A percentile compares a stretch with the other conserved stretches of the same genome.
Evolutionary conservation across 164 flowering plant species (phyloP).

Genomic region (Chimonanthus praecox): DNA sequence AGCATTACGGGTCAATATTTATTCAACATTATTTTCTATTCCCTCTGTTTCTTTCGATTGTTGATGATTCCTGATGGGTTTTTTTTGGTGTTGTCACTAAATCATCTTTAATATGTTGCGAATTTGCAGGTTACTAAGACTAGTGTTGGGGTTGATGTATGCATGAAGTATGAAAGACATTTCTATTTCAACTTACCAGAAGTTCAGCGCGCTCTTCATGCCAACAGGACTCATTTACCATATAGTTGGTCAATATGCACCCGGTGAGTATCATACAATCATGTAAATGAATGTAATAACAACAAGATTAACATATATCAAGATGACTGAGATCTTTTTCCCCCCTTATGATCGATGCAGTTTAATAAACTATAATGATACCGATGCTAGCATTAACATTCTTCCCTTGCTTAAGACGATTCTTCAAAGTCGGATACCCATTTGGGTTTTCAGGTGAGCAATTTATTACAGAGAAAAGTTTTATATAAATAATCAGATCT

Average conservation of each 20-base stretch:
- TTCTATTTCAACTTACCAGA: constrained; percentile 86
- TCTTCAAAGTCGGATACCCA: constrained; percentile 43
- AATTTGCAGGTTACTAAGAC: constrained; percentile 69
- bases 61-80: background rate
- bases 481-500: no score
- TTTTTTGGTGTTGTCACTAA: background rate
- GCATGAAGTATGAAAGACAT: constrained; percentile 66
- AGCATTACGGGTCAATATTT: background rate
- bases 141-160: constrained; percentile 89
- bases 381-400: constrained; percentile 68
- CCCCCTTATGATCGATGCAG: background rate
- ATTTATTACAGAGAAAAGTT: background rate
- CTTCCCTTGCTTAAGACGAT: constrained; percentile 74
- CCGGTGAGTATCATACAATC: constrained; percentile 31
- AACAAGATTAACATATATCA: no score
- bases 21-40: no score
- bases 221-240: constrained; percentile 69
- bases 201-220: constrained; percentile 92
- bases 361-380: constrained; percentile 45
- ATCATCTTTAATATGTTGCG: background rate
- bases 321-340: background rate
- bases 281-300: no score
- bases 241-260: constrained; percentile 93
- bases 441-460: constrained; percentile 82
- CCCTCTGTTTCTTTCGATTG: no score